Evolutionary conservation across 1,284 basidiomycete species (phyloP), one percentile per base, ranked within the genome.

Genomic region (Veloporphyrellus conicus): DNA sequence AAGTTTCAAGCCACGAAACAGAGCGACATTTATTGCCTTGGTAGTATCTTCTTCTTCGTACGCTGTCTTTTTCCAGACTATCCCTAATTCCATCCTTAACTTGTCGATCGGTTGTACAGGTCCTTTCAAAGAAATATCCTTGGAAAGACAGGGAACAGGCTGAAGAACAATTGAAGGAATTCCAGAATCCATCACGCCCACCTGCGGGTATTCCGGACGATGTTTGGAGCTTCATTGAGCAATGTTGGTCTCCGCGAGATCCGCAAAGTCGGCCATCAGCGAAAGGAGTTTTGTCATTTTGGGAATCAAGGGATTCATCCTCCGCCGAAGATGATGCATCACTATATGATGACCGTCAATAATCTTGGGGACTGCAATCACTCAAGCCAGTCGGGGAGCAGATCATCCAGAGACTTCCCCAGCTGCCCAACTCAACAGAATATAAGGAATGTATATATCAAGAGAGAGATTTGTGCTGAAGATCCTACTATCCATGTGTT

Each of bases 21-120:
- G 8, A 34, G 29, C 3, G 52, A 54, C 16, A 50, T 54, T 10
- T 54, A 54, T 16, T 50, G 47, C 8, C 37, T 54, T 11, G 52
- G 52, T 1, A 50, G 47, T 19, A 33, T 54, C 22, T 33, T 54
- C 10, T n/a, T 37, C 36, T 37, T 37, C 14, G 36, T 37, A n/a
- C 12, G 36, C 9, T 8, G 16, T 18, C 33, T 35, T 35, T 11
- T 10, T 5, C n/a, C n/a, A 12, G n/a, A n/a, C 18, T 35, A 5
- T 6, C 18, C 18, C 1, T 19, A 1, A 33, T n/a, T 9, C 8
- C 31, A 14, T 7, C 11, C 5, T 11, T 8, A 25, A 25, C 4
- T 25, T 4, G 5, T 20, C 10, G 19, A 35, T 35, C 18, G 11
- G 19, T 25, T 6, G 3, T 33, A 6, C 8, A 54, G 52, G 34